Evolutionary conservation across 768 basidiomycete genomes (phyloP), one percentile per base, ranked within the genome.

Genomic region (Chalciporus chontae): DNA sequence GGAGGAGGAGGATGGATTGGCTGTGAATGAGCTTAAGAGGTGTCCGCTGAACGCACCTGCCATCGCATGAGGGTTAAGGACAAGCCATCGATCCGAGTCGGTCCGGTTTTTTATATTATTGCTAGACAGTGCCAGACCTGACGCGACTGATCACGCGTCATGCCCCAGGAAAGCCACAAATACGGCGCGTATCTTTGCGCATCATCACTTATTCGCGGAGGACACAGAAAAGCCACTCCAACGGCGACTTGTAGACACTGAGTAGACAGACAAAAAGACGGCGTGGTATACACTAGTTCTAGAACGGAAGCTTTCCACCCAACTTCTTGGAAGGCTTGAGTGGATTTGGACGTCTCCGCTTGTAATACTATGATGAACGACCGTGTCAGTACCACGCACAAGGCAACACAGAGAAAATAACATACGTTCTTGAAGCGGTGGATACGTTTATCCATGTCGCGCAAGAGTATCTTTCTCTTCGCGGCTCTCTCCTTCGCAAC

Each of bases 381-480:
- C 29, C 44, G 9, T 10, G 42, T 58, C 37, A 60, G 43, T 8
- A 39, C n/a, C 10, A 37, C 14, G 8, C 10, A 21, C 42, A 32
- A 40, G 5, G 10, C 40, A 23, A 29, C 13, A 37, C 31, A 41
- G 37, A 23, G 3, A 8, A 21, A 32, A 32, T 13, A 3, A 74
- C 81, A 51, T 59, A 81, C 88, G 66, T 70, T 70, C 66, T 84
- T 87, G 77, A 81, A 90, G 45, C 75, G 77, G 52, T 67, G 68
- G 55, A 90, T 74, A 54, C 87, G 79, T 55, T 78, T 76, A 32
- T 73, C 65, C 88, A 90, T 90, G 63, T 82, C 79, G 59, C 80
- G 76, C 76, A 90, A 70, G 49, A 87, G 70, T 43, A 83, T 74
- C 48, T 69, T 69, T 55, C 72, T 79, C 61, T 74, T 77, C 60